phyloP scores from a whole-genome alignment of 2,329 filamentous ascomycete genomes.

The Aspergillus hiratsukae region DNA sequence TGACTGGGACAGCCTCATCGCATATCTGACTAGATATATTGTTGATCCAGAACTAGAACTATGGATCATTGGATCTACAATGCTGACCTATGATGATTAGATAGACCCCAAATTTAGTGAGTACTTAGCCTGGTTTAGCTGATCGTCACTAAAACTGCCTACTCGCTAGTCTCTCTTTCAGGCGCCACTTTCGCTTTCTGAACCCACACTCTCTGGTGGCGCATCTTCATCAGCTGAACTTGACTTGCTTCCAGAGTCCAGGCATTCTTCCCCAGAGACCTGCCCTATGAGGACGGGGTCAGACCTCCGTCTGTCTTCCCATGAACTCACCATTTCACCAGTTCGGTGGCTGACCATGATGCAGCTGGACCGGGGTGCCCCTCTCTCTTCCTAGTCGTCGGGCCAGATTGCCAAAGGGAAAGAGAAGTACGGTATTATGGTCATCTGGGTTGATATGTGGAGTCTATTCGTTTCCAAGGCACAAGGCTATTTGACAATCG shows the following conservation, averaged over 20 bases:
- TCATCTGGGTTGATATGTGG: background rate
- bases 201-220: constrained; percentile 16
- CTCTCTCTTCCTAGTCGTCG: background rate
- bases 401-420: background rate
- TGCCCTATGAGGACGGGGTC: constrained; percentile 12
- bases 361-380: constrained; percentile 18
- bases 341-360: constrained; percentile 20
- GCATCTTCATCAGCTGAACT: constrained; percentile 21
- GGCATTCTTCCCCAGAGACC: constrained; percentile 12
- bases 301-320: constrained; percentile 1
- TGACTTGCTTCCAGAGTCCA: constrained; percentile 10
- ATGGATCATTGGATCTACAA: background rate
- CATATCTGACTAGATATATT: background rate
- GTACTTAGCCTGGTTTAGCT: background rate
- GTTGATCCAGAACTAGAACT: background rate
- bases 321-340: constrained; percentile 13
- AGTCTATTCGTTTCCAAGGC: constrained; percentile 11
- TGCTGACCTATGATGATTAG: background rate
- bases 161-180: constrained; percentile 15
- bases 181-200: constrained; percentile 7
- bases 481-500: constrained; percentile 10
- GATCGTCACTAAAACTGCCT: constrained; percentile 9
- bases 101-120: background rate
- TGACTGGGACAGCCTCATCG: background rate
- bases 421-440: background rate